These are phyloP conservation scores for Microthlaspi erraticum DNA, from an alignment of 345 rosid species.

Conservation along the genomic window DNA sequence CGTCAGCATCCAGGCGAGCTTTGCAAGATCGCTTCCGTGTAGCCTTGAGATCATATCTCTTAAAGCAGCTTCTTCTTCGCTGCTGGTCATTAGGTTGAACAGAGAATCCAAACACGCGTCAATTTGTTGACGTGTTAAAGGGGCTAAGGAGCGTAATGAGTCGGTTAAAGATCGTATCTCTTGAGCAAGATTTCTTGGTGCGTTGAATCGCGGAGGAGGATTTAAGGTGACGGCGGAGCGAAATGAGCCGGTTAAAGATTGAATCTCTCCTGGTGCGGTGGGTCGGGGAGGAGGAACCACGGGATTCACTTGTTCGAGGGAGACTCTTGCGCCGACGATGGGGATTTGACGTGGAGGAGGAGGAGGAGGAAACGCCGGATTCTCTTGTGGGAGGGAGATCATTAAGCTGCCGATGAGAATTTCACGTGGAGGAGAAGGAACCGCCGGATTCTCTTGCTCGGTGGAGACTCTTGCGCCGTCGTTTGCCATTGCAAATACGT, in stretches of 20 bases:
- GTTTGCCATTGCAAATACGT: conserved; percentile 1
- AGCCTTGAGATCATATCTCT: not conserved
- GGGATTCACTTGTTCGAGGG: not conserved
- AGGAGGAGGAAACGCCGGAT: not conserved
- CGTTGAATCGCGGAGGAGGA: not conserved
- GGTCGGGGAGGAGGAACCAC: not conserved
- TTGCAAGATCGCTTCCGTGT: not conserved
- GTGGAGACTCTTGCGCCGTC: not conserved
- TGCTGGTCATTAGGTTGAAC: conserved; percentile 18
- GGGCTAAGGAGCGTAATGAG: not conserved
- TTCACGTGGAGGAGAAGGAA: conserved; percentile 8
- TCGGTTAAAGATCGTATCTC: not conserved
- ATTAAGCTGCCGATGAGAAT: not conserved
- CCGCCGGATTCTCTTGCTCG: not conserved
- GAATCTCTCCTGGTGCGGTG: not conserved
- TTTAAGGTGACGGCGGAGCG: not conserved
- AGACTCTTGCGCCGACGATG: not conserved
- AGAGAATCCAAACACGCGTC: not conserved
- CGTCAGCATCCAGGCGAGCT: conserved; percentile 10
- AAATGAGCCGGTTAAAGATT: not conserved
- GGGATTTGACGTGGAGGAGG: too few species aligned
- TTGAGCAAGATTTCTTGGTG: not conserved
- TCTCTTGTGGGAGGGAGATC: not conserved
- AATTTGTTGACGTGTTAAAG: not conserved
- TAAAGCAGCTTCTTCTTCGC: not conserved